These are phyloP conservation scores for Wickerhamomyces strasburgensis DNA, from an alignment of 805 yeast species.

Conservation along the genomic window DNA sequence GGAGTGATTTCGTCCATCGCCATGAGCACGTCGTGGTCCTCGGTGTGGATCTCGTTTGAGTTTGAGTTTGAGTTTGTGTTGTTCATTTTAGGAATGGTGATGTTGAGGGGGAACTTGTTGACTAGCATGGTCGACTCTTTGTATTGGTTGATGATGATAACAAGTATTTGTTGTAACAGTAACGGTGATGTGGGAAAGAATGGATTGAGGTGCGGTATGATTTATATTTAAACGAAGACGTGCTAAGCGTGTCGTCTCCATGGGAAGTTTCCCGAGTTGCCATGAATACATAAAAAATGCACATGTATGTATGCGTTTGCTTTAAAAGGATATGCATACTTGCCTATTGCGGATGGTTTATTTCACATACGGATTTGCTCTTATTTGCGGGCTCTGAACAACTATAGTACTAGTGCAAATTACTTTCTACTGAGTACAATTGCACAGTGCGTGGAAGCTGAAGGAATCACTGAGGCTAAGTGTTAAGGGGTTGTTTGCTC, in stretches of 20 bases:
- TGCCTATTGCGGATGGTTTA: too few species aligned
- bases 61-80: not conserved
- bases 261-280: not conserved
- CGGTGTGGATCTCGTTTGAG: constrained; percentile 1
- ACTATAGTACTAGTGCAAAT: too few species aligned
- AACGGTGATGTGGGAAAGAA: not conserved
- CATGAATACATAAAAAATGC: not conserved
- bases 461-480: too few species aligned
- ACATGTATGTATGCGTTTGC: not conserved
- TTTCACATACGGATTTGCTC: too few species aligned
- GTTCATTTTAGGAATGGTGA: constrained; percentile 9
- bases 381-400: too few species aligned
- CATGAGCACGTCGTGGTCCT: constrained; percentile 10
- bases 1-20: constrained; percentile 20
- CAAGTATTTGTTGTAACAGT: too few species aligned
- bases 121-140: constrained; percentile 16
- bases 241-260: not conserved
- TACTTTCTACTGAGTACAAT: too few species aligned
- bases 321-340: too few species aligned
- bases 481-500: too few species aligned
- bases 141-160: too few species aligned
- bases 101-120: constrained; percentile 16
- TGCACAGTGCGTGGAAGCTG: too few species aligned
- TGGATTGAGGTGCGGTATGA: not conserved
- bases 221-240: not conserved